Conservation (phyloP, 495 filamentous ascomycete genomes). For the Aspergillus saccharolyticus region DNA sequence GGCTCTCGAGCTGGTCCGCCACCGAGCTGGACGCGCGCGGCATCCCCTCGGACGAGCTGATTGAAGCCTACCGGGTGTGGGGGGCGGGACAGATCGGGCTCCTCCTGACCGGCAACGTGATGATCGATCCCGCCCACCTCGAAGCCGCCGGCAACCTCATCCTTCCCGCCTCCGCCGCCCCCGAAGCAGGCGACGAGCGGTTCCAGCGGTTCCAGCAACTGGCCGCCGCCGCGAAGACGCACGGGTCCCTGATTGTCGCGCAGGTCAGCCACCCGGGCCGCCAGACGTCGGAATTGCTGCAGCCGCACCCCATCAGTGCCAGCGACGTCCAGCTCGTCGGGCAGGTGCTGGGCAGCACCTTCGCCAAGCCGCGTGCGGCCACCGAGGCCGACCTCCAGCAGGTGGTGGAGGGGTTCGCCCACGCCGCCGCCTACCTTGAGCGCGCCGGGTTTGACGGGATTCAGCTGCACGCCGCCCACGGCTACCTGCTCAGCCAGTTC, state of each 20-base stretch:
- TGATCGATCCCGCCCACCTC: conserved; percentile 53
- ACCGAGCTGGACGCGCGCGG: conserved; percentile 45
- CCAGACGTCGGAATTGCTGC: conserved; percentile 42
- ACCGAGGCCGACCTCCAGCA: conserved; percentile 42
- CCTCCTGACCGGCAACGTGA: conserved; percentile 57
- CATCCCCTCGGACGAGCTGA: conserved; percentile 50
- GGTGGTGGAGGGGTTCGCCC: conserved; percentile 47
- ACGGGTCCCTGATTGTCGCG: conserved; percentile 49
- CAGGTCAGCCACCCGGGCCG: conserved; percentile 61
- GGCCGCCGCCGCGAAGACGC: conserved; percentile 39
- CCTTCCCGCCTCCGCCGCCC: conserved; percentile 41
- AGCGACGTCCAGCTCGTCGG: conserved; percentile 52
- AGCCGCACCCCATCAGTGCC: conserved; percentile 51
- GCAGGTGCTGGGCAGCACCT: conserved; percentile 40
- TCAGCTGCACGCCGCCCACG: conserved; percentile 16
- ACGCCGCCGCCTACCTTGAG: conserved; percentile 50
- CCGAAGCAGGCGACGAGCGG: conserved; percentile 45
- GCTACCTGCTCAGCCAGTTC: conserved; percentile 17
- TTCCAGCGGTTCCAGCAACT: conserved; percentile 53
- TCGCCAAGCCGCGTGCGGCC: conserved; percentile 44
- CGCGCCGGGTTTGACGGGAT: conserved; percentile 25
- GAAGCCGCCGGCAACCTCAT: conserved; percentile 53
- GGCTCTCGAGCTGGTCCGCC: conserved; percentile 50
- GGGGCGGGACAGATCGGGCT: conserved; percentile 51
- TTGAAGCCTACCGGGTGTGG: conserved; percentile 55